Conservation (phyloP, 768 basidiomycete genomes). For the Gelatoporia subvermispora region DNA sequence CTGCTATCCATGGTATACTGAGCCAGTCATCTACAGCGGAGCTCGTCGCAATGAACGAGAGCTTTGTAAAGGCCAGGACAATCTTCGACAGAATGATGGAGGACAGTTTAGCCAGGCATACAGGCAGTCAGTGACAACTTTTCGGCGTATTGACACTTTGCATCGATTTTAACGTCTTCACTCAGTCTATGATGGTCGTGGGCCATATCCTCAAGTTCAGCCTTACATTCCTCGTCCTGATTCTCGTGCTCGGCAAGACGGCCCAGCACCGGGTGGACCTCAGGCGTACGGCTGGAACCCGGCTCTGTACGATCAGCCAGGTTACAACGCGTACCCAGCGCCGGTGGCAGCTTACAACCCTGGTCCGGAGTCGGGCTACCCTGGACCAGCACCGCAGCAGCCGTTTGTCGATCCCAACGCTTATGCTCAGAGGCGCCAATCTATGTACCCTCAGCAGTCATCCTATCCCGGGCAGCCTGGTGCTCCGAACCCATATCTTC, state of each 20-base stretch:
- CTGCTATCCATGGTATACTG: neutral
- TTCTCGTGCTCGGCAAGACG: conserved; percentile 29
- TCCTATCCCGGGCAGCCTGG: conserved; percentile 11
- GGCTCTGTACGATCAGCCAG: conserved; percentile 38
- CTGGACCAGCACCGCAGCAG: conserved; percentile 25
- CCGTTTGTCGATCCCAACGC: conserved; percentile 18
- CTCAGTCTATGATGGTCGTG: conserved; percentile 52
- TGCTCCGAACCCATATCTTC: conserved; percentile 17
- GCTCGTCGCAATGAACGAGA: conserved; percentile 91
- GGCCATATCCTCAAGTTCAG: conserved; percentile 18
- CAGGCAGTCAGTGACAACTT: conserved; percentile 43
- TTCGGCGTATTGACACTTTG: neutral
- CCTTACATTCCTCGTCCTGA: conserved; percentile 27
- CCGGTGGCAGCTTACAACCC: conserved; percentile 25
- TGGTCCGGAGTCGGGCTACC: conserved; percentile 20
- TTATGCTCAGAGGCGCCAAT: conserved; percentile 21
- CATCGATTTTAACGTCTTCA: conserved; percentile 2
- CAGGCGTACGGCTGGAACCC: conserved; percentile 53
- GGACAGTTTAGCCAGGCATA: conserved; percentile 74
- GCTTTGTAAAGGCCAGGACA: conserved; percentile 80
- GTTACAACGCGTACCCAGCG: conserved; percentile 35
- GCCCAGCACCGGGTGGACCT: conserved; percentile 22
- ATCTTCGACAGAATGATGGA: conserved; percentile 96
- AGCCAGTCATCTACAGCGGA: conserved; percentile 56
- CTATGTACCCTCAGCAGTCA: conserved; percentile 25